Conservation (phyloP, 177 flowering plant genomes). For the Tripterygium wilfordii region DNA sequence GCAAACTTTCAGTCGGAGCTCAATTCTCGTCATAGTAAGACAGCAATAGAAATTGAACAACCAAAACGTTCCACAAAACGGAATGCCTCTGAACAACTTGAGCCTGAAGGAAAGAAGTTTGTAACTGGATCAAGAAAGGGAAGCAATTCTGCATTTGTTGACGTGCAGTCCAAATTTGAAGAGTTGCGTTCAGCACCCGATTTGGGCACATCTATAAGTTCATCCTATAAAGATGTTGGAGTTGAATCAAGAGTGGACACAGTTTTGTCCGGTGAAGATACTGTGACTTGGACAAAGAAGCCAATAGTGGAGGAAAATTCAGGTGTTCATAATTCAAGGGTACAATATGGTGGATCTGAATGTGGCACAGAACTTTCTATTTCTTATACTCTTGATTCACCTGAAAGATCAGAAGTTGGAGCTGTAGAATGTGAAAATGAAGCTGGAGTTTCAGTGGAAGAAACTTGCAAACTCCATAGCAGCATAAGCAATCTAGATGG, state of each 20-base stretch:
- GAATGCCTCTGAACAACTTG: conserved; percentile 46
- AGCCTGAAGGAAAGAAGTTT: conserved; percentile 48
- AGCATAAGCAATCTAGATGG: conserved; percentile 10
- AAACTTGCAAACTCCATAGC: conserved; percentile 12
- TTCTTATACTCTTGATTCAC: conserved; percentile 85
- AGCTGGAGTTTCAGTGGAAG: conserved; percentile 24
- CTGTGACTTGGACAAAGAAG: conserved; percentile 24
- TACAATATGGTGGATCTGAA: conserved; percentile 61
- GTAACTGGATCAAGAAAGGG: conserved; percentile 52
- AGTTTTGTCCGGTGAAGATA: conserved; percentile 27
- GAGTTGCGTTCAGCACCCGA: conserved; percentile 46
- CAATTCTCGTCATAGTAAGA: conserved; percentile 17
- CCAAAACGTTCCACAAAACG: conserved; percentile 39
- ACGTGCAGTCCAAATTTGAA: conserved; percentile 77
- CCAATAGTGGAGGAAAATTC: conserved; percentile 23
- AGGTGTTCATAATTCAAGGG: conserved; percentile 19
- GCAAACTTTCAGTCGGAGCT: conserved; percentile 13
- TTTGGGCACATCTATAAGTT: conserved; percentile 27
- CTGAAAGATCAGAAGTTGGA: conserved; percentile 54
- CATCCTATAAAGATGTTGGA: conserved; percentile 30
- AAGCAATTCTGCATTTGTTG: conserved; percentile 63
- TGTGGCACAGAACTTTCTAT: conserved; percentile 84
- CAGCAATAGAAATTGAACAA: conserved; percentile 36
- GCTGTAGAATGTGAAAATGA: conserved; percentile 25
- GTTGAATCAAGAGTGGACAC: conserved; percentile 29